phyloP scores from a whole-genome alignment of 371 early-diverging fungal genomes.

The Sporodiniella umbellata region DNA sequence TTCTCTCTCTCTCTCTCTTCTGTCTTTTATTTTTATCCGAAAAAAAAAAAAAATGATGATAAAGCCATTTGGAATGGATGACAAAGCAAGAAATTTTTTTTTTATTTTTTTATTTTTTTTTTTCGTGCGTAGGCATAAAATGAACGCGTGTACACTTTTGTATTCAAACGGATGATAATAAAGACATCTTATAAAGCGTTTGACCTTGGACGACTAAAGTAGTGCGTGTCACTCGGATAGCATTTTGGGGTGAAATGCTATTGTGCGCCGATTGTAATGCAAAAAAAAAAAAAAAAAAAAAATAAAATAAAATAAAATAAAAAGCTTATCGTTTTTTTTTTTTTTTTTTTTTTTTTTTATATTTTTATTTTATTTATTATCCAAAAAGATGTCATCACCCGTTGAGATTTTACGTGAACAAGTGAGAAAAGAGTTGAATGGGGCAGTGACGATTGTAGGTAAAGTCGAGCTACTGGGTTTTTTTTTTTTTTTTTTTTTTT shows the following conservation, averaged over 20 bases:
- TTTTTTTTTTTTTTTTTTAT: conserved; percentile 13
- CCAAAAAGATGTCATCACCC: conserved; percentile 25
- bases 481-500: no score
- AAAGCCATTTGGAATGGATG: no score
- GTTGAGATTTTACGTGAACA: conserved; percentile 35
- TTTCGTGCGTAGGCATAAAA: no score
- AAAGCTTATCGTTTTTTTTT: conserved; percentile 22
- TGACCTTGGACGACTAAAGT: no score
- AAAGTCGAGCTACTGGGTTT: no score
- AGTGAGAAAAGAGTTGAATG: conserved; percentile 35
- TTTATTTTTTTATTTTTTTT: no score
- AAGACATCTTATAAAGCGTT: conserved; percentile 1
- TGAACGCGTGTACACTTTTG: neutral
- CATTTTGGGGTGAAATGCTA: neutral
- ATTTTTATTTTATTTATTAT: conserved; percentile 6
- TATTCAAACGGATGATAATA: no score
- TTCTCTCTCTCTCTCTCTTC: neutral
- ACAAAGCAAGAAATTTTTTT: no score
- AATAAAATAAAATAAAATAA: no score
- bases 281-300: no score
- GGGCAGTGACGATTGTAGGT: conserved; percentile 53
- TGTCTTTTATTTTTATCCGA: neutral
- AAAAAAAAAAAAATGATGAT: no score
- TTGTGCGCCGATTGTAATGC: neutral
- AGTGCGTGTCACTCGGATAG: neutral